These are phyloP conservation scores for Escallonia herrerae DNA, from an alignment of 129 eudicot species.

Conservation along the genomic window DNA sequence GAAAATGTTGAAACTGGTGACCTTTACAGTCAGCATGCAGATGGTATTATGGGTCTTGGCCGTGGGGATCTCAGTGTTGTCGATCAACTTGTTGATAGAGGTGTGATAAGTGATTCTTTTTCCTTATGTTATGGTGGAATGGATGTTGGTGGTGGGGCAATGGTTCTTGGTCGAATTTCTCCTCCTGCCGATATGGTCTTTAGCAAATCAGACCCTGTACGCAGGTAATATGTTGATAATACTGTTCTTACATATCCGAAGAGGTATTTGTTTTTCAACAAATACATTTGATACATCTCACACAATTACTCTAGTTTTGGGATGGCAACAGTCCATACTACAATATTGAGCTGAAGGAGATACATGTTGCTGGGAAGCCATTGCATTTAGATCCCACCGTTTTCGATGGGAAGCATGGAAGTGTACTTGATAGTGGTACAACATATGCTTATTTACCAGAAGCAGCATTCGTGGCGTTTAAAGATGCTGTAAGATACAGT, in stretches of 20 bases:
- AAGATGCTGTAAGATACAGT: constrained; percentile 64
- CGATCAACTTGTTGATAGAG: constrained; percentile 88
- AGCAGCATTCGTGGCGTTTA: constrained; percentile 80
- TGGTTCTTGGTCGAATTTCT: constrained; percentile 90
- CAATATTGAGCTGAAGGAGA: constrained; percentile 95
- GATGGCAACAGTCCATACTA: constrained; percentile 99
- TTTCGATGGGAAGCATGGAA: constrained; percentile 84
- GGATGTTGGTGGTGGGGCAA: constrained; percentile 98
- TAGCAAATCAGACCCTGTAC: constrained; percentile 70
- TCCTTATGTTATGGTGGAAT: constrained; percentile 97
- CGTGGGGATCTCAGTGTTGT: constrained; percentile 89
- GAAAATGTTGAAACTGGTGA: constrained; percentile 93
- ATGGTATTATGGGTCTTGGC: constrained; percentile 99
- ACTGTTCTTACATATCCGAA: constrained; percentile 16
- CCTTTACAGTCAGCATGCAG: constrained; percentile 93
- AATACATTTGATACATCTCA: constrained; percentile 78
- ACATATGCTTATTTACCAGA: constrained; percentile 94
- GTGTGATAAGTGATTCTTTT: constrained; percentile 87
- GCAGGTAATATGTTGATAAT: constrained; percentile 63
- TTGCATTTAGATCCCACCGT: constrained; percentile 51
- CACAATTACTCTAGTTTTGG: constrained; percentile 99
- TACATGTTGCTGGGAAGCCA: constrained; percentile 89
- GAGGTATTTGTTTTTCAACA: constrained; percentile 40
- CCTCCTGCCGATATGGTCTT: constrained; percentile 81
- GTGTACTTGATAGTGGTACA: constrained; percentile 85